Evolutionary conservation across 73 alveolate genomes (phyloP), one percentile per base, ranked within the genome.

Genomic region (Tetrahymena elliotti): DNA sequence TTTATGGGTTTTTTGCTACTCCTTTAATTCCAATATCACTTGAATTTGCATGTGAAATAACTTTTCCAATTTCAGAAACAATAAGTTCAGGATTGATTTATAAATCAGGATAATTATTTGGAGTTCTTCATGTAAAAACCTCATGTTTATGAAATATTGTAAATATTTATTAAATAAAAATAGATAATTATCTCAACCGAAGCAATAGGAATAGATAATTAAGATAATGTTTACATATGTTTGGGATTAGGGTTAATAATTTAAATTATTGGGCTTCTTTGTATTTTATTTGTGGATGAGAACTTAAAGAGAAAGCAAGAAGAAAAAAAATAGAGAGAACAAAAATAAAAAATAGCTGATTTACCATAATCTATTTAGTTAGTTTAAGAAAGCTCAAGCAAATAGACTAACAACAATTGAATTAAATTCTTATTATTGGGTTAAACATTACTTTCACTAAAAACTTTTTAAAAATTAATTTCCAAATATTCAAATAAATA

Each of bases 61-160:
- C 99, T 20, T 98, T 94, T 94, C 99, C 99, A 9, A 97, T 97
- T 92, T 97, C 97, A 13, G 99, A 98, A 95, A 97, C 99, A 38
- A 93, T 98, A 83, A 93, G 98, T 13, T 97, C 97, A 33, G 99
- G 99, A 38, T 53, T 98, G 83, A 96, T 98, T 34, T 97, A 97
- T 97, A 40, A 92, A 41, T 92, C 96, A 38, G 98, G 98, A 83
- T 97, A 98, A 92, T 38, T 97, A 24, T 84, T 97, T 88, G 99
- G 99, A 84, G 97, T 98, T 83, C 68, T 94, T 16, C 92, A 47
- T 31, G 97, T 94, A 39, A 92, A 68, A 18, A 47, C 13, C 31
- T 27, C 20, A 53, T n/a, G 6, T 68, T 68, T 68, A 53, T 68
- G 9, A 4, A 47, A 2, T 47, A n/a, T 38, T 12, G 12, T 35